Percentiles rank a stretch among this genome's conserved stretches.
These are phyloP conservation scores for Trichoderma orchidacearum DNA, from an alignment of 495 filamentous ascomycete species.

Conservation along the genomic window DNA sequence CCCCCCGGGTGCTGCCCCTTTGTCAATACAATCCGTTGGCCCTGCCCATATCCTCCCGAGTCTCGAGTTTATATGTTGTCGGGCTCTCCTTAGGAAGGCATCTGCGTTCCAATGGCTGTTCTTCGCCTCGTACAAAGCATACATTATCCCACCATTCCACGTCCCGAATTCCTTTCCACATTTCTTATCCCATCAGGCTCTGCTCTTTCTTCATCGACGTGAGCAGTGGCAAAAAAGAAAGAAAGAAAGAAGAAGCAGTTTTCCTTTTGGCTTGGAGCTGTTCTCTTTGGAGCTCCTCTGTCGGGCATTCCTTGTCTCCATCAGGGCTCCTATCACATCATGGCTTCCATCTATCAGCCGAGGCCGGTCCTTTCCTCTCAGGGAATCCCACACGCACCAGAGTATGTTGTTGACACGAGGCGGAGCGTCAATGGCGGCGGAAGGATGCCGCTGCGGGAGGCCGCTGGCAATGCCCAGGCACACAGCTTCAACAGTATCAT, in stretches of 20 bases:
- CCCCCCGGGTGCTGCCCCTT: too few species aligned
- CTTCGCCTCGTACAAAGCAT: neutral
- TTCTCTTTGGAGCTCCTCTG: slow-evolving; percentile 6
- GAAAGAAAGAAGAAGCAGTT: neutral
- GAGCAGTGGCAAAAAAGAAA: neutral
- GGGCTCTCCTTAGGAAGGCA: neutral
- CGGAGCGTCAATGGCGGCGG: slow-evolving; percentile 10
- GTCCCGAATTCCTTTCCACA: slow-evolving; percentile 2
- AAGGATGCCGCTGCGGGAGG: slow-evolving; percentile 33
- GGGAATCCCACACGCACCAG: slow-evolving; percentile 14
- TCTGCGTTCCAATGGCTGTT: neutral
- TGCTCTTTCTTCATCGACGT: neutral
- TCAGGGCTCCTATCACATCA: slow-evolving; percentile 2
- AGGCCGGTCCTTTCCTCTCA: slow-evolving; percentile 18
- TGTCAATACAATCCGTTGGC: slow-evolving; percentile 1
- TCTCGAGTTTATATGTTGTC: neutral
- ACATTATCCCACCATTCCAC: slow-evolving; percentile 3
- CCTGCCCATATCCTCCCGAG: neutral
- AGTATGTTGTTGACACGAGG: slow-evolving; percentile 16
- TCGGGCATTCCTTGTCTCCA: slow-evolving; percentile 18
- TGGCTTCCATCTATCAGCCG: slow-evolving; percentile 14
- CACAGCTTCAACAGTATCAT: slow-evolving; percentile 21
- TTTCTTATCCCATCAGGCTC: slow-evolving; percentile 2
- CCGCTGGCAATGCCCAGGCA: slow-evolving; percentile 34
- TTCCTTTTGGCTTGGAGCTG: neutral